Percentiles rank a stretch among this genome's conserved stretches.
Evolutionary conservation across 2,329 filamentous ascomycete genomes (phyloP).

Genomic region (Metarhizium robertsii): DNA sequence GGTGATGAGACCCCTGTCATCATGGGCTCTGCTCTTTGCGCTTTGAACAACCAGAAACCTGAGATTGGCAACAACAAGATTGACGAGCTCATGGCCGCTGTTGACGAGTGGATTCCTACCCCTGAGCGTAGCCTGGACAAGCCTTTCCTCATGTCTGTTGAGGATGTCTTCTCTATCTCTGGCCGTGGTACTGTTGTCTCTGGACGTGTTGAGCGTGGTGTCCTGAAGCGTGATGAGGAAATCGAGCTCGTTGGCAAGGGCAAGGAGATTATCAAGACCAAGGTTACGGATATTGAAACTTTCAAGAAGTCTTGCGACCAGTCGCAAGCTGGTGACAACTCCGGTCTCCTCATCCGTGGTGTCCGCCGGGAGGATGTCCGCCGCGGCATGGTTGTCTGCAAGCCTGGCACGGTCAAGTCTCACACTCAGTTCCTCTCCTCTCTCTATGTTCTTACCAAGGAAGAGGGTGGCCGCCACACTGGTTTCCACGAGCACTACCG

Average conservation of each 20-base stretch:
- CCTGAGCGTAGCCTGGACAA: constrained; percentile 91
- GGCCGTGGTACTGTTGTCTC: constrained; percentile 96
- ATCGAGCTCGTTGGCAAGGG: constrained; percentile 92
- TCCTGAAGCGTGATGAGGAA: constrained; percentile 87
- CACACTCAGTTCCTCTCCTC: constrained; percentile 90
- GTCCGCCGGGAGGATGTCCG: constrained; percentile 89
- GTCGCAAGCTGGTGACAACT: constrained; percentile 95
- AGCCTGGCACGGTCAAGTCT: constrained; percentile 75
- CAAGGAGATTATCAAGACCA: constrained; percentile 80
- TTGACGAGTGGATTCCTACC: constrained; percentile 95
- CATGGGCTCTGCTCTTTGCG: constrained; percentile 93
- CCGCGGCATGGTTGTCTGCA: constrained; percentile 88
- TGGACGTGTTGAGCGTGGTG: constrained; percentile 92
- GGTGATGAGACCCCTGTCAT: constrained; percentile 96
- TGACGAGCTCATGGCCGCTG: constrained; percentile 79
- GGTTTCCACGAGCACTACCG: constrained; percentile 95
- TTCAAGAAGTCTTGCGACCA: constrained; percentile 99
- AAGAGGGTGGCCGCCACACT: constrained; percentile 94
- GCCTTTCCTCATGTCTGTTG: constrained; percentile 98
- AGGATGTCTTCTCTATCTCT: constrained; percentile 83
- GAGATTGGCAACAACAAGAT: constrained; percentile 86
- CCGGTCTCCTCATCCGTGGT: constrained; percentile 90
- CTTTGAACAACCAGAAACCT: constrained; percentile 73
- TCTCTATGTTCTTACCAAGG: constrained; percentile 95
- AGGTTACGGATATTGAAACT: constrained; percentile 98